Base-by-base conservation (phyloP, 192 early-diverging fungal genomes). In the Mortierella antarctica region DNA sequence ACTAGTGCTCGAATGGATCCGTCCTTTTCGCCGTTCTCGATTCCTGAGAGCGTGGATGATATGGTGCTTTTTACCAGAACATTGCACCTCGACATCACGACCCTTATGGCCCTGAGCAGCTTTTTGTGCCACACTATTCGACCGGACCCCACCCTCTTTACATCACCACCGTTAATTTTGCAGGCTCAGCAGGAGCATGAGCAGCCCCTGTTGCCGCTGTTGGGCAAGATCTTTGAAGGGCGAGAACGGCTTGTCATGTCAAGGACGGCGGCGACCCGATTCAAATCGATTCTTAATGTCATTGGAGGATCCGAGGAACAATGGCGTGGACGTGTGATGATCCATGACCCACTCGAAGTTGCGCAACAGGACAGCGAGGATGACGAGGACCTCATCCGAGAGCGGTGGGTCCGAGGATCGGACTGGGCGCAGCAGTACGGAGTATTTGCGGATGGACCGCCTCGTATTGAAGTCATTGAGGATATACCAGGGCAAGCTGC, bases 81-180 rank as follows among this genome's bases (percentile, higher is more conserved):
- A 11, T 41, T 88, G 13, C 79, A 88, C 41, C 57, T 88, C 20
- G 87, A 88, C 52, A 84, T 88, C 18, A 86, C 82, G 14, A 85
- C 87, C 5, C 57, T 85, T 7, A 64, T 88, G 65, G 85, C 83
- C 1, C 65, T 88, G 21, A 61, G 84, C 50, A 85, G 85, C 18
- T 73, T 83, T 54, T 46, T 88, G 45, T 76, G 79, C 17, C 83
- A 86, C 57, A 63, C 65, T 10, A 57, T 70, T 39, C 70, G 82
- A 44, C 61, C 62, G 11, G 66, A 74, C 23, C 82, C 83, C 1
- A 56, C 54, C 0, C 48, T 75, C 8, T 76, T 86, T 51, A 68
- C 71, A 11, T 80, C 76, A 5, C 81, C 80, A 23, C 77, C 85
- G 2, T 63, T 86, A 3, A 53, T 83, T 12, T 13, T 85, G 11